These are phyloP conservation scores for Fusarium staphyleae DNA, from an alignment of 2,329 filamentous ascomycete species.

Conservation along the genomic window DNA sequence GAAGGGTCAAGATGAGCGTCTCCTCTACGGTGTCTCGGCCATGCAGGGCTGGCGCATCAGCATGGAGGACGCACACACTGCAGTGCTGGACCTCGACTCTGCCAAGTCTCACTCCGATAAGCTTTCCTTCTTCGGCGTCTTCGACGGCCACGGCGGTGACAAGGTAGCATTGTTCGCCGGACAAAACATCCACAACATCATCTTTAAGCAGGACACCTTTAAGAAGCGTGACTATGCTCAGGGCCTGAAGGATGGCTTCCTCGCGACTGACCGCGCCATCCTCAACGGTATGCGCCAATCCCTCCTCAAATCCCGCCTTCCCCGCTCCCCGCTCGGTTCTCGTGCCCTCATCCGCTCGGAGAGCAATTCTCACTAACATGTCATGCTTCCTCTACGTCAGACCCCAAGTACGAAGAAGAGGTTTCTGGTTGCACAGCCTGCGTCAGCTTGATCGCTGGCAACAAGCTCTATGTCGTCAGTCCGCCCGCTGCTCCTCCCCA, in stretches of 20 bases:
- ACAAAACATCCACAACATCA: constrained; percentile 90
- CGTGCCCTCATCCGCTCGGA: neutral
- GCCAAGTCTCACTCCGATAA: constrained; percentile 73
- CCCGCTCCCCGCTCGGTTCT: constrained; percentile 8
- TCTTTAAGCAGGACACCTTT: constrained; percentile 94
- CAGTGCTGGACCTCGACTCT: constrained; percentile 79
- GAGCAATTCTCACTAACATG: constrained; percentile 21
- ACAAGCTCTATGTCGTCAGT: constrained; percentile 96
- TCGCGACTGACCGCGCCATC: constrained; percentile 95
- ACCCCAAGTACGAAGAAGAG: constrained; percentile 96
- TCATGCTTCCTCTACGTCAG: constrained; percentile 55
- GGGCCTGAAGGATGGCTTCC: constrained; percentile 94
- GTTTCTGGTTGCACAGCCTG: constrained; percentile 98
- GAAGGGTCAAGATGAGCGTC: constrained; percentile 89
- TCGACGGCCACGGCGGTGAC: constrained; percentile 96
- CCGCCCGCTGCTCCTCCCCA: constrained; percentile 22
- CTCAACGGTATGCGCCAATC: constrained; percentile 74
- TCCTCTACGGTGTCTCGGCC: constrained; percentile 92
- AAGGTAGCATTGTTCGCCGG: constrained; percentile 94
- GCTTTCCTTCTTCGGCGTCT: constrained; percentile 96
- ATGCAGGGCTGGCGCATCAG: constrained; percentile 99
- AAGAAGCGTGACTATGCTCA: constrained; percentile 91
- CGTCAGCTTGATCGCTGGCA: constrained; percentile 84
- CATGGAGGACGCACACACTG: constrained; percentile 97
- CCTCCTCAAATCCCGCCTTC: constrained; percentile 10